Evolutionary conservation across 192 early-diverging fungal species (phyloP).

Genomic region (Phlyctochytrium planicorne): DNA sequence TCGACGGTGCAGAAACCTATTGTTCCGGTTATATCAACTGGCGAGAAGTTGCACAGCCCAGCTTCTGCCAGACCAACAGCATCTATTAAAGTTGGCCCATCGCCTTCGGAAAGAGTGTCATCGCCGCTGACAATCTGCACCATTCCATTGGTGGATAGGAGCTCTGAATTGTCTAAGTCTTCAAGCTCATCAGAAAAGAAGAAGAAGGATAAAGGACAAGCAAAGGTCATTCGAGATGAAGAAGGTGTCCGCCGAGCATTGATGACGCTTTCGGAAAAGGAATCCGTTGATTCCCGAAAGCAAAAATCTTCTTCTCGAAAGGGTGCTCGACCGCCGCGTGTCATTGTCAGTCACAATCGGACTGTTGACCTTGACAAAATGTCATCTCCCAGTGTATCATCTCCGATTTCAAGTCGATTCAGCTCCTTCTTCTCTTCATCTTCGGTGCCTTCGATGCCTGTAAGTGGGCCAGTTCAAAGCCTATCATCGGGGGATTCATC

Average conservation of each 20-base stretch:
- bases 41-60: neutral
- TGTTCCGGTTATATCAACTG: neutral
- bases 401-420: slow-evolving; percentile 10
- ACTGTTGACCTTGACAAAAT: slow-evolving; percentile 47
- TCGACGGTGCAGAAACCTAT: neutral
- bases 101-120: neutral
- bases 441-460: slow-evolving; percentile 10
- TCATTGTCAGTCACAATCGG: slow-evolving; percentile 43
- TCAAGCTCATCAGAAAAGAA: neutral
- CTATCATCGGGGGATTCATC: neutral
- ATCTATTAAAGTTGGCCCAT: neutral
- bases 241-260: neutral
- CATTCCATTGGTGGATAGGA: neutral
- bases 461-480: neutral
- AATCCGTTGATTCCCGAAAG: neutral
- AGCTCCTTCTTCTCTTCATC: slow-evolving; percentile 9
- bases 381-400: slow-evolving; percentile 17
- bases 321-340: slow-evolving; percentile 32
- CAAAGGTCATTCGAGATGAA: neutral
- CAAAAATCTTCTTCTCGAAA: neutral
- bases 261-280: neutral
- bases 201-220: neutral
- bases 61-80: neutral
- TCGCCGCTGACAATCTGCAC: neutral
- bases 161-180: neutral